Evolutionary conservation across 495 filamentous ascomycete genomes (phyloP), one percentile per base, ranked within the genome.

Genomic region (Xylona heveae): DNA sequence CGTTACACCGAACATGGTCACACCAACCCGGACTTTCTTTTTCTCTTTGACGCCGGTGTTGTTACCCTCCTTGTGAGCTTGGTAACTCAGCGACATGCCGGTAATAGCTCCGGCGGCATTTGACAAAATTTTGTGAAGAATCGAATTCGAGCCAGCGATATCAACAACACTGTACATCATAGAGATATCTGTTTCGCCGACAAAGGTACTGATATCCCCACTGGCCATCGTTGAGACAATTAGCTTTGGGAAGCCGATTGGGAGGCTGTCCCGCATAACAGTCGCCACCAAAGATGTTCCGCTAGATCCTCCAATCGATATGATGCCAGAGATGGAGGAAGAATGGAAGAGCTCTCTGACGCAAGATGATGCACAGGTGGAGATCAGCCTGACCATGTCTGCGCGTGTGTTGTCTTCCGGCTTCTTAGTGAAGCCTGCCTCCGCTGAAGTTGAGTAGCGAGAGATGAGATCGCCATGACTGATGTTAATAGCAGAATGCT

Each of bases 1-100:
- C 1, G 74, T 80, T 6, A 80, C 72, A 6, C 74, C 74, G 41
- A 78, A 80, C 74, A 78, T 78, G 19, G 71, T 73, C 24, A 78
- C 61, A 0, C 62, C 72, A 7, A 78, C 52, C 0, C 56, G 40
- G 14, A 48, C 58, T 40, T 59, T 64, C 0, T 32, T 32, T 19
- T 38, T 25, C 4, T 28, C 25, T 6, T 33, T 27, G 8, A 12
- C 12, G 34, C 36, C 9, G 6, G 14, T 13, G 20, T 14, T 20
- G 7, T 14, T 31, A 5, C 42, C 42, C 3, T 40, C 35, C n/a
- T 51, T 42, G 33, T 65, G 68, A 0, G 58, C 44, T 8, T 31
- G 35, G 8, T 7, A 7, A 13, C 8, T 7, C 7, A 25, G 23
- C 0, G 62, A 65, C 58, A 72, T 71, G 2, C 61, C 71, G 0